These are phyloP conservation scores for Claviceps digitariae DNA, from an alignment of 2,329 filamentous ascomycete genomes.

Conservation along the genomic window DNA sequence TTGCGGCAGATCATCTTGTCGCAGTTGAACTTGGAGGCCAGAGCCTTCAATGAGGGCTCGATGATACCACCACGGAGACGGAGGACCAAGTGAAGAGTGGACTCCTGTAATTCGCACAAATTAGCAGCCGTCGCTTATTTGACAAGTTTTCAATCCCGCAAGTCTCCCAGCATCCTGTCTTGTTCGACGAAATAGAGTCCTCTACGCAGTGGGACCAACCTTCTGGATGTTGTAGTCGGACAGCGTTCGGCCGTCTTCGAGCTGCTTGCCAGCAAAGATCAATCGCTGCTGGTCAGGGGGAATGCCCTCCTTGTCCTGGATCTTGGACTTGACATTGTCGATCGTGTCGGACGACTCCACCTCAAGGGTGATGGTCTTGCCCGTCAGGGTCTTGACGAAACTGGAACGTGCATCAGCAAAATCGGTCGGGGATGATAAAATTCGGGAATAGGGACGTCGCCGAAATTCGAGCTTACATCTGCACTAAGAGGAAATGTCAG, in stretches of 20 bases:
- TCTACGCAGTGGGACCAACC: slow-evolving; percentile 38
- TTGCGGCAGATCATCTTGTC: slow-evolving; percentile 99
- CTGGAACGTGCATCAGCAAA: slow-evolving; percentile 34
- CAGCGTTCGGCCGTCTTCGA: slow-evolving; percentile 94
- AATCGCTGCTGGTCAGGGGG: slow-evolving; percentile 95
- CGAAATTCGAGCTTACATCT: slow-evolving; percentile 57
- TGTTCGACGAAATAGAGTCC: too few relatives aligned
- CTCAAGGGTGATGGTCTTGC: slow-evolving; percentile 99
- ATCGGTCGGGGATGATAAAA: slow-evolving; percentile 1
- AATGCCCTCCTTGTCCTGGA: slow-evolving; percentile 99
- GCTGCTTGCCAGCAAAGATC: slow-evolving; percentile 98
- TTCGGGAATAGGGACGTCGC: slow-evolving; percentile 4
- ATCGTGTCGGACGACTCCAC: slow-evolving; percentile 98
- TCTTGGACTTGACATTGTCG: slow-evolving; percentile 99
- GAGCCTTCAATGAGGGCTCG: slow-evolving; percentile 95
- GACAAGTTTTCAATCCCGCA: background rate
- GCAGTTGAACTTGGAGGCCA: slow-evolving; percentile 99
- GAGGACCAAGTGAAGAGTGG: slow-evolving; percentile 94
- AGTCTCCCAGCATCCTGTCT: background rate
- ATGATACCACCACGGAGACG: slow-evolving; percentile 99
- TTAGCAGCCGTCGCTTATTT: background rate
- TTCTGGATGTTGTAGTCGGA: slow-evolving; percentile 99
- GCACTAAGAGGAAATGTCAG: slow-evolving; percentile 53
- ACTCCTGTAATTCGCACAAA: slow-evolving; percentile 49
- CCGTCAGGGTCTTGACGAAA: slow-evolving; percentile 99